These are phyloP conservation scores for Phoma herbarum DNA, from an alignment of 2,329 filamentous ascomycete genomes.

Conservation along the genomic window DNA sequence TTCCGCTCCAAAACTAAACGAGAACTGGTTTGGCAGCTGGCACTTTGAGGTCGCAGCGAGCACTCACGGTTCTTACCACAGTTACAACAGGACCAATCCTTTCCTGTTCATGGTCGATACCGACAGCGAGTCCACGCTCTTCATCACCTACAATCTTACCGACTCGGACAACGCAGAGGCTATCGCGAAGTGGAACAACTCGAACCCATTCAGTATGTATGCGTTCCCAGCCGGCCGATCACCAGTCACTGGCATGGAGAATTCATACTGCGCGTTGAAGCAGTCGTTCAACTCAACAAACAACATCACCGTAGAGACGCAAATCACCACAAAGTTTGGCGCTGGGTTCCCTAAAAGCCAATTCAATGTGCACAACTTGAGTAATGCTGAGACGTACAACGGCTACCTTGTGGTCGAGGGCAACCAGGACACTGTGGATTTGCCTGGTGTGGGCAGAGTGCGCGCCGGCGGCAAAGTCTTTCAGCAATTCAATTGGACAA, in stretches of 20 bases:
- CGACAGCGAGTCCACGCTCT: conserved; percentile 78
- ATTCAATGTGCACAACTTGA: conserved; percentile 82
- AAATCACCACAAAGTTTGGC: conserved; percentile 69
- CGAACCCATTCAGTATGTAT: conserved; percentile 75
- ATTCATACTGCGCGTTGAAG: conserved; percentile 83
- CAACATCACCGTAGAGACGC: conserved; percentile 69
- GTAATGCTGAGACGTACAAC: conserved; percentile 73
- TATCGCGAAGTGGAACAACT: conserved; percentile 64
- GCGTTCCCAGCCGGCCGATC: conserved; percentile 69
- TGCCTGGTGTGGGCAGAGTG: conserved; percentile 53
- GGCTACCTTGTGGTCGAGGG: conserved; percentile 74
- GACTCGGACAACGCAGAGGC: conserved; percentile 57
- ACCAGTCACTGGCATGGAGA: conserved; percentile 71
- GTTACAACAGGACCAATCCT: conserved; percentile 64
- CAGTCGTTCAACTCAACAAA: conserved; percentile 71
- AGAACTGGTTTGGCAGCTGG: conserved; percentile 70
- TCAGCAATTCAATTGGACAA: conserved; percentile 74
- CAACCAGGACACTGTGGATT: conserved; percentile 62
- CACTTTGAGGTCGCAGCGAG: conserved; percentile 85
- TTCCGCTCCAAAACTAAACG: conserved; percentile 71
- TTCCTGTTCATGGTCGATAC: conserved; percentile 84
- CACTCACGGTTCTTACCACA: conserved; percentile 79
- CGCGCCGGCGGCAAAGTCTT: conserved; percentile 82
- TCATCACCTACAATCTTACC: conserved; percentile 80
- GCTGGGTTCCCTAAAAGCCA: conserved; percentile 77